Evolutionary conservation across 129 eudicot genomes (phyloP), one percentile per base, ranked within the genome.

Genomic region (Tanacetum coccineum): DNA sequence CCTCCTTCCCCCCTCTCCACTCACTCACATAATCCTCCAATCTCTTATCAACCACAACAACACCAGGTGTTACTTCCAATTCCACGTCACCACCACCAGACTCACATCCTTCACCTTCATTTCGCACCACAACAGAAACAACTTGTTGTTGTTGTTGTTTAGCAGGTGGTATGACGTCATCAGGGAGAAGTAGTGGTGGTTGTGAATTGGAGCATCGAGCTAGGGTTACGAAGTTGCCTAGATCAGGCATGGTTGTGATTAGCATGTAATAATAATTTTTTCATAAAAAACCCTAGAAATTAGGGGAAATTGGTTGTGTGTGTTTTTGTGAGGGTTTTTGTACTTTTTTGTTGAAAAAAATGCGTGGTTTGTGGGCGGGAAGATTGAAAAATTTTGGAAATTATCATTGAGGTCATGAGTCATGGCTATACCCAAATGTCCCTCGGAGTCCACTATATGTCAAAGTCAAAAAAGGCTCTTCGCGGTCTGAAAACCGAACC

Each of bases 1-100:
- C 76, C 12, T 70, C 66, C 9, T 70, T 87, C 82, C 69, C 78
- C 51, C 66, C 70, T 44, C 28, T 59, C 95, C 87, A 80, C 9
- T 68, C 79, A n/a, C 58, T 42, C 36, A 77, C 65, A 70, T 79
- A 50, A 63, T 74, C 80, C 28, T 81, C 80, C 75, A 82, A 62
- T 12, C 80, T 76, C 84, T 80, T 78, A 6, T 4, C 28, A 15
- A 1, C 40, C 40, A 5, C 9, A 36, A 6, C 40, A 36, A 36
- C 6, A 6, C 9, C 28, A 4, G 30, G 30, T 26, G 0, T 4
- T 26, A 30, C 36, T 4, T 30, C 36, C 6, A 4, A 30, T 30
- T 30, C 36, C 36, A 30, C 6, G 36, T 52, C 53, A 22, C 1
- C 25, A 22, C 25, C 25, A 22, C 25, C 25, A 22, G 25, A 22